phyloP scores from a whole-genome alignment of 306 rosid genomes.

The Pterocarpus macrocarpus region DNA sequence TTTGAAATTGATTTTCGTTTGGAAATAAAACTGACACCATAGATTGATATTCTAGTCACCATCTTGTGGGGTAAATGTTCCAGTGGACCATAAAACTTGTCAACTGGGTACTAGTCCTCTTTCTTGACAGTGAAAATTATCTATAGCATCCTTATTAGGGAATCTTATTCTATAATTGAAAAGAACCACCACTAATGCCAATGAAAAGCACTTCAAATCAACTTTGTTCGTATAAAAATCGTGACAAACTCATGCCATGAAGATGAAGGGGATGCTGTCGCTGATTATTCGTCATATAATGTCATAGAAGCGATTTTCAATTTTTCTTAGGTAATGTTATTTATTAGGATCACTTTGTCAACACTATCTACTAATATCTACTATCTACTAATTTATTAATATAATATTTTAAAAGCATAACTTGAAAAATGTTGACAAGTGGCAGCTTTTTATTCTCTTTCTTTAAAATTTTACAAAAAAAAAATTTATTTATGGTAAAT shows the following conservation, averaged over 20 bases:
- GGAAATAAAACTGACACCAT: constrained; percentile 60
- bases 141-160: constrained; percentile 48
- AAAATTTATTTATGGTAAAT: too few relatives aligned
- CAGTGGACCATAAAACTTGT: constrained; percentile 63
- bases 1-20: constrained; percentile 57
- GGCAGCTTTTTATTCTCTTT: too few relatives aligned
- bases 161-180: not conserved
- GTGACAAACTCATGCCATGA: not conserved
- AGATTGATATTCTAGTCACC: constrained; percentile 62
- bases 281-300: not conserved
- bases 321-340: too few relatives aligned
- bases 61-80: constrained; percentile 65
- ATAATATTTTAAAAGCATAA: too few relatives aligned
- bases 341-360: too few relatives aligned
- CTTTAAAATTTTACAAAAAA: too few relatives aligned
- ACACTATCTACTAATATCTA: too few relatives aligned
- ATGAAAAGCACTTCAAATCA: constrained; percentile 19
- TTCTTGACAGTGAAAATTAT: constrained; percentile 56
- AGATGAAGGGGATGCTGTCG: not conserved
- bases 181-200: not conserved
- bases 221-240: not conserved
- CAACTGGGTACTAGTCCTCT: constrained; percentile 59
- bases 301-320: not conserved
- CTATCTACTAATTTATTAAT: too few relatives aligned
- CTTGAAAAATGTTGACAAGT: too few relatives aligned